Conservation (phyloP, 2,329 filamentous ascomycete genomes). For the Paradendryphiella salina region DNA sequence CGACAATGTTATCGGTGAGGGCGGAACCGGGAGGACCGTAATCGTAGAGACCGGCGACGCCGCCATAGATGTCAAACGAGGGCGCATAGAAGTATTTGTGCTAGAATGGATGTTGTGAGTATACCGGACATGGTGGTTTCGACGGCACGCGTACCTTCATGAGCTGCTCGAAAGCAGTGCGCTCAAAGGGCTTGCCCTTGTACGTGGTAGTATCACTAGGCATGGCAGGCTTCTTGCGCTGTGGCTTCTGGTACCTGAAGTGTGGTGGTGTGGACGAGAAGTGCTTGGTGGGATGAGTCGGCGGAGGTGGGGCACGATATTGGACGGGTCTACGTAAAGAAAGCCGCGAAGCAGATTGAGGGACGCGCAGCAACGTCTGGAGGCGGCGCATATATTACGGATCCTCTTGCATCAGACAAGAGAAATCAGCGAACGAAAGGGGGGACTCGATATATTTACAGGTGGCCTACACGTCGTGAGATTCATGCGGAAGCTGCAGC, state of each 20-base stretch:
- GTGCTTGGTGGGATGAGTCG: slow-evolving; percentile 38
- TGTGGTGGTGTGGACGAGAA: slow-evolving; percentile 41
- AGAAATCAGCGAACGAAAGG: slow-evolving; percentile 21
- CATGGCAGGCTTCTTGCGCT: slow-evolving; percentile 39
- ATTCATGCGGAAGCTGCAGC: slow-evolving; percentile 12
- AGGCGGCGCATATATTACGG: slow-evolving; percentile 44
- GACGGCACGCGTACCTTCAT: slow-evolving; percentile 67
- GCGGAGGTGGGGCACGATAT: slow-evolving; percentile 41
- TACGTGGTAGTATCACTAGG: slow-evolving; percentile 58
- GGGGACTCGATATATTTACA: slow-evolving; percentile 27
- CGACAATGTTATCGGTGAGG: slow-evolving; percentile 84
- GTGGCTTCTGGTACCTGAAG: slow-evolving; percentile 34
- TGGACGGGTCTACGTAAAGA: slow-evolving; percentile 26
- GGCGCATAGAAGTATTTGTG: slow-evolving; percentile 79
- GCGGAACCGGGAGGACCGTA: slow-evolving; percentile 88
- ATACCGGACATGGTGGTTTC: slow-evolving; percentile 15
- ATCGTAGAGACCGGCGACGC: slow-evolving; percentile 86
- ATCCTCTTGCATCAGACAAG: slow-evolving; percentile 30
- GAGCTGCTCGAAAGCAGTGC: slow-evolving; percentile 77
- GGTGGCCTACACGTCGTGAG: slow-evolving; percentile 7
- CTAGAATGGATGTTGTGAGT: slow-evolving; percentile 30
- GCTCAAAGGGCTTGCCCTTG: slow-evolving; percentile 83
- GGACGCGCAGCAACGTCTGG: slow-evolving; percentile 46
- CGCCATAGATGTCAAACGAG: slow-evolving; percentile 92
- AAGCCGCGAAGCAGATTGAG: slow-evolving; percentile 34